phyloP scores from a whole-genome alignment of 1,139 yeast genomes.

The Saccharomyces hybrid region DNA sequence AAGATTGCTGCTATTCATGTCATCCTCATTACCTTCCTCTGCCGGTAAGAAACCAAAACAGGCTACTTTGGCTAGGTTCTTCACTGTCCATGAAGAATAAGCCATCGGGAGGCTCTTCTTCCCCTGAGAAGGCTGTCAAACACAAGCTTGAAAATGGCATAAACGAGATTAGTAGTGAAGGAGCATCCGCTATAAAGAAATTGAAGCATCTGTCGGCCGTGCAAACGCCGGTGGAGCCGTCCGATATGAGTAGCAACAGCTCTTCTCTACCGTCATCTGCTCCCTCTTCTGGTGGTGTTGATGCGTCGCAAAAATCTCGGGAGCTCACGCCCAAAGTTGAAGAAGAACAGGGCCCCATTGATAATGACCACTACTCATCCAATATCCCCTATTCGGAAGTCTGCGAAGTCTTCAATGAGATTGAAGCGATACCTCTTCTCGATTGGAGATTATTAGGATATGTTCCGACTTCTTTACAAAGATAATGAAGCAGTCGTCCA shows the following conservation, averaged over 20 bases:
- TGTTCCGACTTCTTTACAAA: conserved; percentile 64
- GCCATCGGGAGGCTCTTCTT: not conserved
- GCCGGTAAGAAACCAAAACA: conserved; percentile 18
- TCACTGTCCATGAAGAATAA: conserved; percentile 17
- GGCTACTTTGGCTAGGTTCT: conserved; percentile 26
- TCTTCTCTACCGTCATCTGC: not conserved
- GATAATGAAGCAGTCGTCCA: conserved; percentile 51
- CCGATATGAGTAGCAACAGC: not conserved
- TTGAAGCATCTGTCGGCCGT: not conserved
- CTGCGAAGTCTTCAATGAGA: conserved; percentile 60
- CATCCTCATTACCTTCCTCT: conserved; percentile 2
- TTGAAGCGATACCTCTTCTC: conserved; percentile 73
- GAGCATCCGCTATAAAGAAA: not conserved
- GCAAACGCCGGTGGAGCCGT: not conserved
- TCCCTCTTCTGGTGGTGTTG: not conserved
- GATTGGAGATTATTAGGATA: conserved; percentile 70
- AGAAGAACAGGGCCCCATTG: not conserved
- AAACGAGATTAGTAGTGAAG: not conserved
- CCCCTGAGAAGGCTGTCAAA: conserved; percentile 1
- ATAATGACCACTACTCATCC: conserved; percentile 6
- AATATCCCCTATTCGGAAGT: conserved; percentile 50
- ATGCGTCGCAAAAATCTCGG: not conserved
- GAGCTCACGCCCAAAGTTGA: not conserved
- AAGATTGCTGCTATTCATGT: conserved; percentile 4
- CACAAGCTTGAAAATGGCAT: not conserved